phyloP scores from a whole-genome alignment of 169 alveolate genomes.

The Cryptosporidium ubiquitum region DNA sequence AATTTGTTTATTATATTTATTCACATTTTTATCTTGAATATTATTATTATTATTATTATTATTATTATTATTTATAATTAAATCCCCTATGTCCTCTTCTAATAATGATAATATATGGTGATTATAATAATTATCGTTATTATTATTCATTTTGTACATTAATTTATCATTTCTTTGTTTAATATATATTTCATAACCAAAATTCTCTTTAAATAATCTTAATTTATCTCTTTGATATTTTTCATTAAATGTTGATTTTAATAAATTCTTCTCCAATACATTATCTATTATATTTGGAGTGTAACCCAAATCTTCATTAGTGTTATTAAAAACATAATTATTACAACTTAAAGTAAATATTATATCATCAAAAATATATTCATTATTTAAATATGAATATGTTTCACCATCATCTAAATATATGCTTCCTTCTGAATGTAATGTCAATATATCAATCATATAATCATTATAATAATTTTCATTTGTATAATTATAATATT shows the following conservation, averaged over 20 bases:
- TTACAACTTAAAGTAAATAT: conserved; percentile 6
- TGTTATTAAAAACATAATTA: too few species aligned
- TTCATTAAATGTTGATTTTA: conserved; percentile 6
- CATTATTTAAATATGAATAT: conserved; percentile 31
- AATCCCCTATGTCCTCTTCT: neutral
- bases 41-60: too few species aligned
- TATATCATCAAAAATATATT: conserved; percentile 38
- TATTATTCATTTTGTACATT: neutral
- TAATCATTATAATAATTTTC: neutral
- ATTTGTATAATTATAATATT: neutral
- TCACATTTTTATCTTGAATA: neutral
- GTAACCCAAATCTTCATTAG: neutral
- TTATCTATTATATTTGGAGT: neutral
- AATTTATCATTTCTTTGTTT: neutral
- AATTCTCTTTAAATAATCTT: conserved; percentile 12
- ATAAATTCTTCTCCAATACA: neutral
- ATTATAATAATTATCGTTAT: neutral
- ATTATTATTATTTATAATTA: neutral
- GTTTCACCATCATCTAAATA: conserved; percentile 59
- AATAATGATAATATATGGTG: neutral
- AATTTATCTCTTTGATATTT: conserved; percentile 12
- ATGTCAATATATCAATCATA: conserved; percentile 25
- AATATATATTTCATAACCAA: conserved; percentile 5
- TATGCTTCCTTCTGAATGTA: conserved; percentile 61
- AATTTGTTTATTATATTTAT: conserved; percentile 1